Base-by-base conservation (phyloP, 805 yeast species). In the Candida jianshihensis region DNA sequence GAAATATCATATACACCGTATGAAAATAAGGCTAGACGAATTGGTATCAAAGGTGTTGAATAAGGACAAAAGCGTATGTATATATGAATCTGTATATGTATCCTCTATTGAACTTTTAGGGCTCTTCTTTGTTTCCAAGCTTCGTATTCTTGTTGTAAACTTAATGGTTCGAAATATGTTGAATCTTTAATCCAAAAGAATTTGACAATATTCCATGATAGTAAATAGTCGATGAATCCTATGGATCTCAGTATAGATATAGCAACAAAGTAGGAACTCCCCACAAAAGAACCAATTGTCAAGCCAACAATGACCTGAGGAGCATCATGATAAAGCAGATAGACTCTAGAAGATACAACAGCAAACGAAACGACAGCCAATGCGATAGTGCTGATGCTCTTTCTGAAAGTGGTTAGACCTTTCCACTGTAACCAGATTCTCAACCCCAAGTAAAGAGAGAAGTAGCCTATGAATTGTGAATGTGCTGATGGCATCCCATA, bases 401-500 rank as follows among this genome's bases (percentile, higher is more conserved):
- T 67, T 31, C 63, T 53, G 0, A 19, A 1, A 3, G 16, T 17
- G 5, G 51, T 39, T 33, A 73, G 45, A 31, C 59, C 53, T 43
- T 61, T 57, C 75, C 75, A 61, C 52, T 69, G 61, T 44, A 56
- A 46, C 57, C 59, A 37, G 39, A 70, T 26, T 35, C 65, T 61
- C 39, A 82, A 65, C 3, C 67, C 47, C 42, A 70, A 62, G 53
- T 78, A 83, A 7, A 71, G 63, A n/a, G 75, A 70, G 44, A 82
- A 78, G 54, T 78, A 92, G 2, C 95, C 94, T 88, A 90, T 83
- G 58, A 89, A 92, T 61, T 90, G 98, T 0, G 96, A 78, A 59
- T 90, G 98, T 1, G 98, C 96, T 36, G 89, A 78, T 1, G 98
- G 98, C 97, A 90, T 90, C 0, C 98, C 98, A 56, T 81, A 88